Evolutionary conservation across 345 rosid species (phyloP).

Genomic region (Brassica rapa): DNA sequence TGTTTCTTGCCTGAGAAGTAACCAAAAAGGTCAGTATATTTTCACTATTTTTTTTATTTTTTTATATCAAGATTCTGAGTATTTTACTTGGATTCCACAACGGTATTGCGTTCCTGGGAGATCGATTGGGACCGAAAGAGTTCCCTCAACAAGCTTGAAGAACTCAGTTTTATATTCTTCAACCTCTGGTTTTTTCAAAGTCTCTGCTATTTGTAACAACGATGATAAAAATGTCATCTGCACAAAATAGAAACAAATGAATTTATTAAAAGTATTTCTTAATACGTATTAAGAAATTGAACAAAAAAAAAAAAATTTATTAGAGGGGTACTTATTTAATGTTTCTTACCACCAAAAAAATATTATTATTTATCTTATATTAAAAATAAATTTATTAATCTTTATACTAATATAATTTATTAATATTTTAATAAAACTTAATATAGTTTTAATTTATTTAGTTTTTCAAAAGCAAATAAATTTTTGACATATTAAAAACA

Average conservation of each 20-base stretch:
- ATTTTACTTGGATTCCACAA: slow-evolving; percentile 58
- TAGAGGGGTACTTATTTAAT: neutral
- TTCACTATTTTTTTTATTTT: neutral
- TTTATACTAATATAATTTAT: neutral
- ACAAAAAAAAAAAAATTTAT: neutral
- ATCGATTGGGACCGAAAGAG: slow-evolving; percentile 72
- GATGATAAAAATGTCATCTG: slow-evolving; percentile 88
- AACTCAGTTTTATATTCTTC: slow-evolving; percentile 70
- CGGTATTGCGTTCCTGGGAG: slow-evolving; percentile 69
- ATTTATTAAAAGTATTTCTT: neutral
- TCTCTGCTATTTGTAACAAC: slow-evolving; percentile 59
- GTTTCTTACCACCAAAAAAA: neutral
- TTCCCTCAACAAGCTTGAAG: slow-evolving; percentile 72
- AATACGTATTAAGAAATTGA: neutral
- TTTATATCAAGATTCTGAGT: neutral
- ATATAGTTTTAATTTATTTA: neutral
- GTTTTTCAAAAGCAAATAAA: neutral
- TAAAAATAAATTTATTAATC: too few relatives aligned
- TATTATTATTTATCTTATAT: neutral
- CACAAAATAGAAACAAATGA: neutral
- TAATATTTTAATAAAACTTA: neutral
- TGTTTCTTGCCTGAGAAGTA: slow-evolving; percentile 66
- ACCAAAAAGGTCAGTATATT: slow-evolving; percentile 11
- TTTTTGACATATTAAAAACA: slow-evolving; percentile 12
- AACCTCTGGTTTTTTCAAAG: slow-evolving; percentile 42